A percentile compares a stretch with the other conserved stretches of the same genome.
Conservation (phyloP, 192 early-diverging fungal genomes). For the Entophlyctis luteolus region DNA sequence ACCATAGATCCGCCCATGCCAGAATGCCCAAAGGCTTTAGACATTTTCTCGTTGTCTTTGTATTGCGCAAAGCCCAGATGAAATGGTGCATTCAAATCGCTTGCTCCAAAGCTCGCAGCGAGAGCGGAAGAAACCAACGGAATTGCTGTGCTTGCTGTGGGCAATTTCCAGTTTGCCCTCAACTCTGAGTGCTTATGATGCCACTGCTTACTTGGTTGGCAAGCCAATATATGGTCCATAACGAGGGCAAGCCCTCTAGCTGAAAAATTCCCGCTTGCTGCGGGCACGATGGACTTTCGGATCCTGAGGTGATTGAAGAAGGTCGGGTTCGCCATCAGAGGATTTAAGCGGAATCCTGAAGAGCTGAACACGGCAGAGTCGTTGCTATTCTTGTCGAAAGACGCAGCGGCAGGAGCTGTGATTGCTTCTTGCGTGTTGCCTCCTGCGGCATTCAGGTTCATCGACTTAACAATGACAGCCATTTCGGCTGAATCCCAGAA, state of each 20-base stretch:
- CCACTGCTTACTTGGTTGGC: background rate
- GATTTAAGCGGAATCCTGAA: background rate
- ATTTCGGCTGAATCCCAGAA: slow-evolving; percentile 28
- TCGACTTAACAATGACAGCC: background rate
- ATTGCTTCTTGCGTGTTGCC: too few relatives aligned
- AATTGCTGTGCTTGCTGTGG: background rate
- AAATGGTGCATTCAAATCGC: background rate
- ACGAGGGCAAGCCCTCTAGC: slow-evolving; percentile 19
- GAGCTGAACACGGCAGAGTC: too few relatives aligned
- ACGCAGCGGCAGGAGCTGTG: too few relatives aligned
- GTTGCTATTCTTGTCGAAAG: too few relatives aligned
- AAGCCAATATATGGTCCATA: slow-evolving; percentile 4
- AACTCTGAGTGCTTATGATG: background rate
- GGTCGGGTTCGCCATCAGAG: slow-evolving; percentile 16
- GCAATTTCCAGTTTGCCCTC: background rate
- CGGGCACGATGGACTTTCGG: slow-evolving; percentile 26
- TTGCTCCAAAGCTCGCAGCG: background rate
- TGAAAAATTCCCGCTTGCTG: slow-evolving; percentile 36
- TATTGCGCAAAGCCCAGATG: background rate
- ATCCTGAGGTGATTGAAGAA: slow-evolving; percentile 31
- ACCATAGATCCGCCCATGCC: slow-evolving; percentile 27
- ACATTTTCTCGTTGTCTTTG: too few relatives aligned
- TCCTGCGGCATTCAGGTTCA: too few relatives aligned
- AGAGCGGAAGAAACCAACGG: background rate
- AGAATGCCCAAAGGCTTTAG: slow-evolving; percentile 23